These are phyloP conservation scores for Malassezia dermatis DNA, from an alignment of 1,284 basidiomycete genomes.

Conservation along the genomic window DNA sequence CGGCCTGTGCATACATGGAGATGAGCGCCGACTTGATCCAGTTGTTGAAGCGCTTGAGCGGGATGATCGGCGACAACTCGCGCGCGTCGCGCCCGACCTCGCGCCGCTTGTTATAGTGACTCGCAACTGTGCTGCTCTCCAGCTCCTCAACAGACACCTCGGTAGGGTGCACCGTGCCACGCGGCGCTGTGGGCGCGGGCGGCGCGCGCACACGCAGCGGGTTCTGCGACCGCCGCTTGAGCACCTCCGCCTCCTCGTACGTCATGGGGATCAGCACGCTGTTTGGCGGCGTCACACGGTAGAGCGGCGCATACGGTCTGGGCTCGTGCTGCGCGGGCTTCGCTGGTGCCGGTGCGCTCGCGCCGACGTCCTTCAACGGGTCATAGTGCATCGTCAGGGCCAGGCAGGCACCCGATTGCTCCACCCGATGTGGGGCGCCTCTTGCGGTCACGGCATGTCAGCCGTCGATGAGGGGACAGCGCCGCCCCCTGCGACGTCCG, in stretches of 20 bases:
- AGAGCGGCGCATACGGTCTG: constrained; percentile 13
- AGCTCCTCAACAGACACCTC: neutral
- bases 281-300: constrained; percentile 23
- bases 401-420: neutral
- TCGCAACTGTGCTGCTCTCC: neutral
- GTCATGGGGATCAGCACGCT: constrained; percentile 25
- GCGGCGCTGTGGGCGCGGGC: neutral
- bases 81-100: constrained; percentile 78
- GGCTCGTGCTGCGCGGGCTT: neutral
- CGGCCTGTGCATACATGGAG: constrained; percentile 19
- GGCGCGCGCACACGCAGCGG: constrained; percentile 19
- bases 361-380: neutral
- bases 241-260: constrained; percentile 25
- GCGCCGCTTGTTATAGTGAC: constrained; percentile 66
- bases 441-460: neutral
- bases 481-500: neutral
- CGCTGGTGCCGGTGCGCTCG: neutral
- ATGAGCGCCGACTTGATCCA: constrained; percentile 53
- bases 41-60: constrained; percentile 94
- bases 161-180: neutral
- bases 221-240: constrained; percentile 24
- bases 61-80: constrained; percentile 85
- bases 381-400: neutral
- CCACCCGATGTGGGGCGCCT: neutral
- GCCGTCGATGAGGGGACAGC: neutral